Evolutionary conservation across 495 filamentous ascomycete genomes (phyloP), one percentile per base, ranked within the genome.

Genomic region (Neohortaea acidophila): DNA sequence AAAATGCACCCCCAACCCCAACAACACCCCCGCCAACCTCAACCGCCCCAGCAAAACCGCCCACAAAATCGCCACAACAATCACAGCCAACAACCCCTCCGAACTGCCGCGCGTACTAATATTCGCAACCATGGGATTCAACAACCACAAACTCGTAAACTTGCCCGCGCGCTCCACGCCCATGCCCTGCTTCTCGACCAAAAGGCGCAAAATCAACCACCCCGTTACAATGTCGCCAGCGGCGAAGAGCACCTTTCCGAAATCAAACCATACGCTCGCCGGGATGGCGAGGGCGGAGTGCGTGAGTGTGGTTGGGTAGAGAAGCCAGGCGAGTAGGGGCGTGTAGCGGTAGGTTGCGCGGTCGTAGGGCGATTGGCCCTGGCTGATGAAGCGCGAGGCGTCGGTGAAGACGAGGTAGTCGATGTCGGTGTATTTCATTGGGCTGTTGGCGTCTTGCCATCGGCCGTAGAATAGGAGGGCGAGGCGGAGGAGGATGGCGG

Each of bases 391-490:
- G 43, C 80, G 81, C 6, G 91, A 72, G 8, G 89, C 89, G 56
- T 94, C 85, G n/a, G 91, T 96, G 67, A 97, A 97, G 44, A 97
- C 89, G 49, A 81, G 75, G 65, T 97, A 97, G 69, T 97, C 89
- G 53, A 97, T 93, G 59, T 97, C 89, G 37, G 91, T 97, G 67
- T 94, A 97, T 60, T 94, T 93, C 49, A 97, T 60, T 2, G 84
- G 69, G 8, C 84, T 89, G 61, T 82, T 67, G 42, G 81, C 75
- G 56, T 97, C 89, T 67, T 97, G 89, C 63, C 77, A 79, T 39
- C 81, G 69, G 25, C 91, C 89, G 57, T 94, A 94, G 43, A 87
- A 45, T 18, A 94, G 69, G 39, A 97, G 68, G 14, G 63, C 58
- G 6, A 69, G 46, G 33, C 89, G 78, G 2, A 96, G 68, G 15